Conservation (phyloP, 2,329 filamentous ascomycete species). For the Hymenoscyphus scutula region DNA sequence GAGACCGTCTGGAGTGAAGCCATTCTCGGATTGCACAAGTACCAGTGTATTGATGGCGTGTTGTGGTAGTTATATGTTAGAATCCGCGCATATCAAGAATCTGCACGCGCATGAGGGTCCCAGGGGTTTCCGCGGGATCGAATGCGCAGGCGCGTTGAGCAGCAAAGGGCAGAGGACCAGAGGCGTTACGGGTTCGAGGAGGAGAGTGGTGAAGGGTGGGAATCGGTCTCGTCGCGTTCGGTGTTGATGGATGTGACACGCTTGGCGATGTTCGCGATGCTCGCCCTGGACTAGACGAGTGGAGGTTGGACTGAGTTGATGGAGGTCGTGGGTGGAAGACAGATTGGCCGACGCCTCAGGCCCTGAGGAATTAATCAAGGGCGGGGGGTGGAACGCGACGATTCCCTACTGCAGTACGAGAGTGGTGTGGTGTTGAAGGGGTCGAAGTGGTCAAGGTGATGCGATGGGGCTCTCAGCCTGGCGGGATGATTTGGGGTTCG, state of each 20-base stretch:
- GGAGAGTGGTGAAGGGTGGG: not conserved
- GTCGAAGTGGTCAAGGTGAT: constrained; percentile 4
- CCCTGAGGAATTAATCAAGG: not conserved
- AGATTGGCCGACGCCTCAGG: constrained; percentile 15
- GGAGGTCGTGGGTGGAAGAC: constrained; percentile 18
- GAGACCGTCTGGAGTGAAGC: constrained; percentile 75
- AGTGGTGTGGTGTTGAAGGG: not conserved
- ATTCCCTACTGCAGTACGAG: not conserved
- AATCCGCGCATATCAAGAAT: constrained; percentile 36
- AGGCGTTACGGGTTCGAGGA: not conserved
- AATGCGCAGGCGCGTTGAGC: constrained; percentile 22
- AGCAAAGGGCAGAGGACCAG: constrained; percentile 14
- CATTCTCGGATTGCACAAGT: constrained; percentile 51
- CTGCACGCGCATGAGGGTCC: constrained; percentile 20
- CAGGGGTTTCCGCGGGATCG: constrained; percentile 11
- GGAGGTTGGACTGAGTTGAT: not conserved
- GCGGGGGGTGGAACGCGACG: not conserved
- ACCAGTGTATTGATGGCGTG: constrained; percentile 14
- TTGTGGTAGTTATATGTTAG: constrained; percentile 23
- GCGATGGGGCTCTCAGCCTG: constrained; percentile 1
- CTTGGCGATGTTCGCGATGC: constrained; percentile 31
- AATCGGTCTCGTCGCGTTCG: constrained; percentile 15
- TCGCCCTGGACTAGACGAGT: constrained; percentile 1
- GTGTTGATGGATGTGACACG: constrained; percentile 25
- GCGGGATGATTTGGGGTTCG: not conserved